Percentiles rank a stretch among this genome's conserved stretches.
Conservation (phyloP, 306 rosid species). For the cucumber (Cucumis sativus) region DNA sequence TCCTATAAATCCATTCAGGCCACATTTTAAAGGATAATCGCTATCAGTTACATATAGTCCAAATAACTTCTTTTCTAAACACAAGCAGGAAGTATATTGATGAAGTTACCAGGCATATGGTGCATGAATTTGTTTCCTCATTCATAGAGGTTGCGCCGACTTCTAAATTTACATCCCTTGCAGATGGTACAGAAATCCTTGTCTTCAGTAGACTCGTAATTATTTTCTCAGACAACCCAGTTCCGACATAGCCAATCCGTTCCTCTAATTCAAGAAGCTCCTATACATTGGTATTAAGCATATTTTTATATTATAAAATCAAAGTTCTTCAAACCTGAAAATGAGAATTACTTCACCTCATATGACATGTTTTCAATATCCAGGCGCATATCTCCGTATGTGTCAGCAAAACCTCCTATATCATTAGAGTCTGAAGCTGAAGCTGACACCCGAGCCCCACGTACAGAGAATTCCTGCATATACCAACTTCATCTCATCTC, state of each 20-base stretch:
- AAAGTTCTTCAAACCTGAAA: neutral
- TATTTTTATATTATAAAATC: neutral
- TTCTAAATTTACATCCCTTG: slow-evolving; percentile 26
- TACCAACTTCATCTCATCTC: slow-evolving; percentile 7
- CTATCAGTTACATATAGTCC: neutral
- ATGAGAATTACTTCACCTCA: slow-evolving; percentile 37
- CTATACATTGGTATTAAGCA: slow-evolving; percentile 21
- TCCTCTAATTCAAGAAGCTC: slow-evolving; percentile 95
- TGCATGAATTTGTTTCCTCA: slow-evolving; percentile 52
- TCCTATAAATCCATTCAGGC: slow-evolving; percentile 30
- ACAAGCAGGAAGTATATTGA: neutral
- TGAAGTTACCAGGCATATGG: slow-evolving; percentile 71
- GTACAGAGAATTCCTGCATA: slow-evolving; percentile 52
- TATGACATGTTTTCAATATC: slow-evolving; percentile 93
- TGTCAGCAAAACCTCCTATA: slow-evolving; percentile 40
- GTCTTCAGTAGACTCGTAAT: slow-evolving; percentile 39
- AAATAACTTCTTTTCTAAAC: too few relatives aligned
- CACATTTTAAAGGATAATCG: neutral
- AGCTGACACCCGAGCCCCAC: slow-evolving; percentile 22
- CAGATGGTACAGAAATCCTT: slow-evolving; percentile 18
- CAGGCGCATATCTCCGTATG: slow-evolving; percentile 84
- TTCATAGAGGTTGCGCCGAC: slow-evolving; percentile 31
- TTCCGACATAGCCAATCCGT: slow-evolving; percentile 71
- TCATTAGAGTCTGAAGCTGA: slow-evolving; percentile 30
- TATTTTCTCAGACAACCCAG: slow-evolving; percentile 68